These are phyloP conservation scores for Eremochloa ophiuroides DNA, from an alignment of 176 grass and related monocot genomes.

Conservation along the genomic window DNA sequence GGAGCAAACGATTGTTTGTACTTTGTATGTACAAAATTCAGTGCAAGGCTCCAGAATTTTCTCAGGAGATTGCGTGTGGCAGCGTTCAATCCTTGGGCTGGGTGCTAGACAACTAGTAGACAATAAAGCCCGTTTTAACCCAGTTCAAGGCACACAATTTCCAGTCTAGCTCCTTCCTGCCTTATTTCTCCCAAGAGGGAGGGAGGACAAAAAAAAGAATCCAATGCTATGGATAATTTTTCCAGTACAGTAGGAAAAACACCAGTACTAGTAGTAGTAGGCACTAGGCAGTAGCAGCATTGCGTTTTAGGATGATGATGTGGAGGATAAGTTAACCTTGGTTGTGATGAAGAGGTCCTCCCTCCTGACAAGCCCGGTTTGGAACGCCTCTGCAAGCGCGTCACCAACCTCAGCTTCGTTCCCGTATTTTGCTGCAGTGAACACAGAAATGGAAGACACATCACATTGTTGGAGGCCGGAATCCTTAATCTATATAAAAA, in stretches of 20 bases:
- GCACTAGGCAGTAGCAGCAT: too few relatives aligned
- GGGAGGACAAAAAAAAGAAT: background rate
- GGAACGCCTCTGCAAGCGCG: constrained; percentile 72
- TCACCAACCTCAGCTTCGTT: constrained; percentile 87
- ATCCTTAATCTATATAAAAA: too few relatives aligned
- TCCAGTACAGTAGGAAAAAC: background rate
- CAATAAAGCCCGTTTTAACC: background rate
- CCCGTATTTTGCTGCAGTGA: constrained; percentile 78
- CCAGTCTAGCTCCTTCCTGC: background rate
- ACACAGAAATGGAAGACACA: too few relatives aligned
- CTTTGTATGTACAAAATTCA: background rate
- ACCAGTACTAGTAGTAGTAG: too few relatives aligned
- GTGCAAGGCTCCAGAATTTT: background rate
- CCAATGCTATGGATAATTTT: background rate
- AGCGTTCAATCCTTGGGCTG: background rate
- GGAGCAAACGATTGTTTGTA: background rate
- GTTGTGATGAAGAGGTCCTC: constrained; percentile 86
- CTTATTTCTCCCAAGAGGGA: too few relatives aligned
- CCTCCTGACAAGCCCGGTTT: constrained; percentile 71
- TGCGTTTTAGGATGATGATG: background rate
- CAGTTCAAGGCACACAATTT: background rate
- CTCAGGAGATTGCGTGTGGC: background rate
- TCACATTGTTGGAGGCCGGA: too few relatives aligned
- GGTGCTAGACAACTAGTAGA: too few relatives aligned
- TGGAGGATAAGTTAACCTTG: constrained; percentile 37